Conservation (phyloP, 1,139 yeast genomes). For the Suhomyces chickasaworum region DNA sequence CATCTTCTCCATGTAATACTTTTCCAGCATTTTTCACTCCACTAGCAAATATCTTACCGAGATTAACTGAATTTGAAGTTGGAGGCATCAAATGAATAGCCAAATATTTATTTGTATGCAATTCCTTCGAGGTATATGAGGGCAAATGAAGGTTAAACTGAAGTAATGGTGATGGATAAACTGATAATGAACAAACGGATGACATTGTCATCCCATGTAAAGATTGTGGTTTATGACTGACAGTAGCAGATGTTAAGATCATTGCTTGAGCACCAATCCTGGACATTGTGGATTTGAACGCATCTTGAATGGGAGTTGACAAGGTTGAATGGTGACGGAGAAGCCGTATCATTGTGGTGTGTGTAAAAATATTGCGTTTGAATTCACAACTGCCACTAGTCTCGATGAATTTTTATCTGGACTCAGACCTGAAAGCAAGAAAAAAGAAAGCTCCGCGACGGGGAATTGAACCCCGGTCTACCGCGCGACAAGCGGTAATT, state of each 20-base stretch:
- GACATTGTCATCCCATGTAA: constrained; percentile 79
- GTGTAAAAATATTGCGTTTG: not conserved
- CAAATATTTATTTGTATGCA: constrained; percentile 56
- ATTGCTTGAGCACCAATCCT: constrained; percentile 47
- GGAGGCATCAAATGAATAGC: constrained; percentile 82
- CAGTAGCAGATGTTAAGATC: constrained; percentile 37
- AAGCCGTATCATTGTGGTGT: constrained; percentile 10
- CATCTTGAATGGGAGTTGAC: constrained; percentile 9
- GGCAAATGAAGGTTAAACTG: constrained; percentile 86
- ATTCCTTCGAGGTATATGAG: constrained; percentile 66
- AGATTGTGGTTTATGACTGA: constrained; percentile 14
- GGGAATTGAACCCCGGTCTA: constrained; percentile 73
- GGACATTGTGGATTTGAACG: constrained; percentile 37
- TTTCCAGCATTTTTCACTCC: constrained; percentile 43
- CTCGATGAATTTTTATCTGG: not conserved
- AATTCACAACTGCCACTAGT: not conserved
- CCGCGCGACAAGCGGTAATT: constrained; percentile 58
- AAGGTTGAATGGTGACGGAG: constrained; percentile 10
- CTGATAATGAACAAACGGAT: constrained; percentile 76
- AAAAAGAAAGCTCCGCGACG: constrained; percentile 54
- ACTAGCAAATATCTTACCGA: constrained; percentile 63
- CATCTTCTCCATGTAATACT: constrained; percentile 28
- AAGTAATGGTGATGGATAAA: constrained; percentile 69
- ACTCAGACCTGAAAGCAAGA: not conserved
- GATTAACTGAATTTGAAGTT: constrained; percentile 45